Evolutionary conservation across 805 yeast species (phyloP).

Genomic region (Schwanniomyces polymorphus): DNA sequence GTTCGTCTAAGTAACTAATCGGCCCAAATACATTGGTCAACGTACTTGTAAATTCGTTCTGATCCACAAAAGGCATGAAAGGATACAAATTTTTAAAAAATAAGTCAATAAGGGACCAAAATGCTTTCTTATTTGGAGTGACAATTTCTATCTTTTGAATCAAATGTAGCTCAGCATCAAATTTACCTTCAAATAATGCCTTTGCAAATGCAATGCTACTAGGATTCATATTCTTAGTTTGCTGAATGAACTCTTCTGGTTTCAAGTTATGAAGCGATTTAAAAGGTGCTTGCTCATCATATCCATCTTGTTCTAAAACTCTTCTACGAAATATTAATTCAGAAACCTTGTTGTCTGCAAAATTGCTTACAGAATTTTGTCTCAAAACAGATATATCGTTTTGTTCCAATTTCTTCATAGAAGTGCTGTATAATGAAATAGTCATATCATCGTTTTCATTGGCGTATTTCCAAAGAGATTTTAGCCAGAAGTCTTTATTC

Average conservation of each 20-base stretch:
- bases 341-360: background rate
- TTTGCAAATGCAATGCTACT: constrained; percentile 4
- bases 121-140: constrained; percentile 23
- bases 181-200: constrained; percentile 7
- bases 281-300: constrained; percentile 10
- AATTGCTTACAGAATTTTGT: background rate
- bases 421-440: background rate
- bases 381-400: background rate
- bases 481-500: constrained; percentile 39
- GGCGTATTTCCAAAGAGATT: constrained; percentile 6
- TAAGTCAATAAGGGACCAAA: constrained; percentile 26
- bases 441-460: background rate
- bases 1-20: constrained; percentile 16
- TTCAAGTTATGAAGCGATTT: background rate
- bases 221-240: background rate
- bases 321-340: constrained; percentile 7
- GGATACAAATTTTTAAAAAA: constrained; percentile 26
- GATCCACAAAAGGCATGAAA: constrained; percentile 28
- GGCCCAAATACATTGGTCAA: constrained; percentile 21
- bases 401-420: background rate
- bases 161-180: constrained; percentile 14
- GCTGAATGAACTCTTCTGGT: background rate
- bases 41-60: constrained; percentile 18
- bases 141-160: constrained; percentile 15
- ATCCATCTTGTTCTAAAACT: constrained; percentile 11